A percentile compares a stretch with the other conserved stretches of the same genome.
phyloP scores from a whole-genome alignment of 306 rosid species.

The Pyrus pyrifolia region DNA sequence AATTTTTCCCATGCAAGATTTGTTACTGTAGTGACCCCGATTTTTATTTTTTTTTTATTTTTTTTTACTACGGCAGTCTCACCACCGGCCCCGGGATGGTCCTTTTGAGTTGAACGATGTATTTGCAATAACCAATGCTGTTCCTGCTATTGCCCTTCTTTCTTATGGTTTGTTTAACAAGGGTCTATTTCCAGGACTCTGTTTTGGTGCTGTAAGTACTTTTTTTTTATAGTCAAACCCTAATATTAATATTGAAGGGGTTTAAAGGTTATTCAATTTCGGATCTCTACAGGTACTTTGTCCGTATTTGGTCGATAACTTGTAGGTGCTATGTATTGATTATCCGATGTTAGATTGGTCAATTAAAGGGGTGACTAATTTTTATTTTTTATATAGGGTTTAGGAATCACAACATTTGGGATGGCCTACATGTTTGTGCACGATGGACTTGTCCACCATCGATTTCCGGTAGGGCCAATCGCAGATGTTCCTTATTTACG shows the following conservation, averaged over 20 bases:
- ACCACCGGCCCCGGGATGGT: slow-evolving; percentile 70
- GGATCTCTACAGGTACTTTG: too few relatives aligned
- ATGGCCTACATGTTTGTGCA: slow-evolving; percentile 96
- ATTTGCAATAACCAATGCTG: slow-evolving; percentile 68
- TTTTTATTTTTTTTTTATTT: not conserved
- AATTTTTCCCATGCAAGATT: not conserved
- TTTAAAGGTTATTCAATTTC: too few relatives aligned
- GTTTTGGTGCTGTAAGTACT: slow-evolving; percentile 80
- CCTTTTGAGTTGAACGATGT: slow-evolving; percentile 78
- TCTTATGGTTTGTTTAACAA: slow-evolving; percentile 56
- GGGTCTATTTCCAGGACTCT: slow-evolving; percentile 67
- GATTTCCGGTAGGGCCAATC: slow-evolving; percentile 89
- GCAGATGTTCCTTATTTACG: slow-evolving; percentile 77
- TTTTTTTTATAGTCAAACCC: not conserved
- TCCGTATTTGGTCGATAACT: too few relatives aligned
- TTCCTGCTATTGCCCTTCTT: slow-evolving; percentile 72
- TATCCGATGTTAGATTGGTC: too few relatives aligned
- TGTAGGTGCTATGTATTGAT: too few relatives aligned
- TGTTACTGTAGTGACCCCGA: not conserved
- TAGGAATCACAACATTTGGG: slow-evolving; percentile 82
- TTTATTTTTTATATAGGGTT: slow-evolving; percentile 38
- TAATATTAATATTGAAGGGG: not conserved
- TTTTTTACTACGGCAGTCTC: slow-evolving; percentile 47
- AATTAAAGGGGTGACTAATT: too few relatives aligned
- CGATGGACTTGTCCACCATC: slow-evolving; percentile 84